Evolutionary conservation across 352 stramenopile genomes (phyloP).

Genomic region (Saprolegnia diclina): DNA sequence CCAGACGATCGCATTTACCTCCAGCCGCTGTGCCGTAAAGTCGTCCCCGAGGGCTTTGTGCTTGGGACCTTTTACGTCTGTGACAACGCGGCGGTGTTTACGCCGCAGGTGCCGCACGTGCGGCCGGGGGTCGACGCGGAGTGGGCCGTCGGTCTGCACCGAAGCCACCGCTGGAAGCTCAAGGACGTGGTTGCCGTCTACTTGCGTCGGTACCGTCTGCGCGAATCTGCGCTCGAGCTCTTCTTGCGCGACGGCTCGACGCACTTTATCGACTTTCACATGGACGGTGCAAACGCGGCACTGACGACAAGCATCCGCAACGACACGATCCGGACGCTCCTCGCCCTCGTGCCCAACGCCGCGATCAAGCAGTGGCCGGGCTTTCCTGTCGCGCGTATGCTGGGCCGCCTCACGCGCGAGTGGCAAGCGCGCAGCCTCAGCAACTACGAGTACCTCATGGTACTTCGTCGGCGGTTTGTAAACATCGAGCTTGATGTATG

Average conservation of each 20-base stretch:
- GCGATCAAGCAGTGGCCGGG: conserved; percentile 76
- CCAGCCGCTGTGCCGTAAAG: conserved; percentile 53
- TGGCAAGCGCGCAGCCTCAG: conserved; percentile 76
- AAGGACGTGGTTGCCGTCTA: conserved; percentile 68
- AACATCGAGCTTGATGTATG: conserved; percentile 7
- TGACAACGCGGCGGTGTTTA: conserved; percentile 57
- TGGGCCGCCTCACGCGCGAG: conserved; percentile 49
- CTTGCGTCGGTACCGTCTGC: conserved; percentile 69
- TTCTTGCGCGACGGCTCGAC: conserved; percentile 73
- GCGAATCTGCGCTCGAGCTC: conserved; percentile 76
- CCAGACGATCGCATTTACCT: conserved; percentile 60
- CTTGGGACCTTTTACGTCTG: conserved; percentile 59
- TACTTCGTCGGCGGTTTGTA: conserved; percentile 29
- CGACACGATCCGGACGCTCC: conserved; percentile 60
- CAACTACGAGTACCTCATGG: conserved; percentile 97
- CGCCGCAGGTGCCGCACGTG: conserved; percentile 34
- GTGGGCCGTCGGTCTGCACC: conserved; percentile 54
- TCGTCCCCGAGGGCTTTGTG: conserved; percentile 70
- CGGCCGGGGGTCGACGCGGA: conserved; percentile 30
- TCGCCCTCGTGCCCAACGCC: conserved; percentile 63
- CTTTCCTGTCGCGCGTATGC: conserved; percentile 42
- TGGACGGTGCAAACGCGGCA: conserved; percentile 15
- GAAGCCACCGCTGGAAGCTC: conserved; percentile 79
- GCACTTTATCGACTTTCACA: conserved; percentile 78
- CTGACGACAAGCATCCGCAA: conserved; percentile 65